A percentile compares a stretch with the other conserved stretches of the same genome.
Evolutionary conservation across 1,284 basidiomycete species (phyloP).

Genomic region (Moniliella sp.): DNA sequence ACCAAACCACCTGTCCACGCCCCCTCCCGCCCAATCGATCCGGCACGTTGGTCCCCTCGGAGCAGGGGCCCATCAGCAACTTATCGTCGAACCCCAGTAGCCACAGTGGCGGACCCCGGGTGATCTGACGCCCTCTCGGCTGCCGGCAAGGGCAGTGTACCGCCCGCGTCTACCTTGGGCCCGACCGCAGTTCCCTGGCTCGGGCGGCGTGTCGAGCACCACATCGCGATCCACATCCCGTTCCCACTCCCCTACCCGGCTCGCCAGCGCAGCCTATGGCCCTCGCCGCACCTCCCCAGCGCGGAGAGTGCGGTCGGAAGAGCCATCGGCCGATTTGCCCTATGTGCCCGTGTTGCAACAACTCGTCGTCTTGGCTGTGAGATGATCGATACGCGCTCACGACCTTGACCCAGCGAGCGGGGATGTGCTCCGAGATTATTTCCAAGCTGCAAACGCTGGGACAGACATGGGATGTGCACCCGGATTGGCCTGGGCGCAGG

Average conservation of each 20-base stretch:
- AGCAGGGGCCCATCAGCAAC: too few species aligned
- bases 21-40: too few species aligned
- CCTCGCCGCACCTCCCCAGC: slow-evolving; percentile 17
- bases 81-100: too few species aligned
- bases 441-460: slow-evolving; percentile 74
- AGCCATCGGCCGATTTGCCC: slow-evolving; percentile 9
- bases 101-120: too few species aligned
- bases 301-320: slow-evolving; percentile 9
- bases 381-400: slow-evolving; percentile 67
- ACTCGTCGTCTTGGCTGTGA: slow-evolving; percentile 80
- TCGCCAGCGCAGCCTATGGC: too few species aligned
- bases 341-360: slow-evolving; percentile 65
- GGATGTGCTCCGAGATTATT: slow-evolving; percentile 64
- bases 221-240: slow-evolving; percentile 88
- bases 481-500: slow-evolving; percentile 86
- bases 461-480: slow-evolving; percentile 83
- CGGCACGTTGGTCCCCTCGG: too few species aligned
- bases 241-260: slow-evolving; percentile 80
- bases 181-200: too few species aligned
- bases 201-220: too few species aligned
- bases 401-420: slow-evolving; percentile 61
- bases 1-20: too few species aligned
- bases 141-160: too few species aligned
- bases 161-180: too few species aligned
- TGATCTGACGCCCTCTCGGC: too few species aligned